Conservation (phyloP, 352 stramenopile species). For the Globisporangium barbulae region DNA sequence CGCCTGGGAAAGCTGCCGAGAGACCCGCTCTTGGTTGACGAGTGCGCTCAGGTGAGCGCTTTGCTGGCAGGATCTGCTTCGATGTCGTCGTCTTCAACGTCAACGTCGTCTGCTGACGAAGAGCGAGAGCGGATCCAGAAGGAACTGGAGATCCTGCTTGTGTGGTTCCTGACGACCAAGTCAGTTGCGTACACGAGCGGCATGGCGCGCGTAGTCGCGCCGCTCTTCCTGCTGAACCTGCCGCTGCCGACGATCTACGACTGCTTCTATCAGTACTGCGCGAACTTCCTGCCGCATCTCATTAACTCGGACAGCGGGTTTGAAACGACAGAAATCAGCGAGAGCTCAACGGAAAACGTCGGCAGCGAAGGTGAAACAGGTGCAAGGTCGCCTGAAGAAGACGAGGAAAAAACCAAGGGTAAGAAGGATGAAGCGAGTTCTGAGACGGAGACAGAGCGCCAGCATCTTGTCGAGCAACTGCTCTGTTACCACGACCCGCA, state of each 20-base stretch:
- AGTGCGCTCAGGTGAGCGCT: slow-evolving; percentile 45
- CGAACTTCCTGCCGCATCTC: slow-evolving; percentile 68
- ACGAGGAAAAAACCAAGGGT: slow-evolving; percentile 30
- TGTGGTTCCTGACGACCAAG: slow-evolving; percentile 84
- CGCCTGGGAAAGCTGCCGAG: slow-evolving; percentile 60
- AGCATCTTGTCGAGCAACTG: slow-evolving; percentile 70
- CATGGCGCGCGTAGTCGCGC: slow-evolving; percentile 72
- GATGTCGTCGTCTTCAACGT: neutral
- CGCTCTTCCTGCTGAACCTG: slow-evolving; percentile 71
- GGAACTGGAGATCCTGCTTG: slow-evolving; percentile 67
- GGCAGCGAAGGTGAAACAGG: neutral
- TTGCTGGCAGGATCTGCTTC: slow-evolving; percentile 24
- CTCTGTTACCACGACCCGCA: slow-evolving; percentile 72
- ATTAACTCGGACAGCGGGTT: slow-evolving; percentile 45
- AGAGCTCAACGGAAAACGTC: slow-evolving; percentile 16
- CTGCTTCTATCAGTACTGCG: slow-evolving; percentile 86
- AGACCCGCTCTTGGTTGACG: slow-evolving; percentile 54
- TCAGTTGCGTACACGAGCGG: slow-evolving; percentile 66
- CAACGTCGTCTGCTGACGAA: neutral
- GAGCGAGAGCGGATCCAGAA: slow-evolving; percentile 40
- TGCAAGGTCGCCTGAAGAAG: neutral
- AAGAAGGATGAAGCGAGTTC: slow-evolving; percentile 13
- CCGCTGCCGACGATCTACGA: slow-evolving; percentile 78
- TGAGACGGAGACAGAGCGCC: slow-evolving; percentile 29
- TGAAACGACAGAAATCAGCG: slow-evolving; percentile 24